Evolutionary conservation across 805 yeast species (phyloP), one percentile per base, ranked within the genome.

Genomic region (Metschnikowia proteae): DNA sequence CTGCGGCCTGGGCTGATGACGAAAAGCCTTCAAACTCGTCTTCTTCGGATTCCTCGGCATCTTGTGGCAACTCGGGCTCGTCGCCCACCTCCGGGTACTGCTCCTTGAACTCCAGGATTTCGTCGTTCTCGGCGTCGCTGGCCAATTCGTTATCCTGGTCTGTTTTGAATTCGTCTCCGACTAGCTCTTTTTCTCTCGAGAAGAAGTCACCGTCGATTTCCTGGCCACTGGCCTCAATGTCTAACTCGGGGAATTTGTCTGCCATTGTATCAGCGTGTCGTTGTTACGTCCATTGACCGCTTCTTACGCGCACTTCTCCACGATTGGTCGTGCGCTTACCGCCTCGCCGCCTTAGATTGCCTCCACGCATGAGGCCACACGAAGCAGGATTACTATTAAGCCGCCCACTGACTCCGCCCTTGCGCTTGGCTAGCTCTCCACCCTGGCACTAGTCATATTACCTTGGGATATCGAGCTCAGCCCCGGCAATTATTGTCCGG

Each of bases 161-260:
- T 6, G 88, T 82, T 52, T 79, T 74, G 69, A 85, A 85, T 64
- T 84, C 88, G 56, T 82, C 86, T 9, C 91, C 91, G 11, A 84
- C 62, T 10, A 81, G 67, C 55, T 82, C 86, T 60, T 79, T 79
- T 63, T 85, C 91, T 65, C 91, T 78, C 29, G 83, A 69, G 44
- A 85, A 70, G 61, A 85, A 84, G 64, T 84, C 88, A 6, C 78
- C 70, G 43, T 65, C 75, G 31, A 55, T 31, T 13, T 66, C 78
- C 25, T 61, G 65, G 27, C 63, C 70, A 10, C 65, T 71, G 28
- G 56, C 62, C 26, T 54, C 63, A 29, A 61, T 65, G 41, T 63
- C 66, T 31, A 85, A 72, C 53, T 80, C 89, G 42, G 95, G 94
- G 65, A 81, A 86, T 67, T 84, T 84, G 54, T 86, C 92, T 47